Evolutionary conservation across 345 rosid genomes (phyloP), one percentile per base, ranked within the genome.

Genomic region (Garcia nutans): DNA sequence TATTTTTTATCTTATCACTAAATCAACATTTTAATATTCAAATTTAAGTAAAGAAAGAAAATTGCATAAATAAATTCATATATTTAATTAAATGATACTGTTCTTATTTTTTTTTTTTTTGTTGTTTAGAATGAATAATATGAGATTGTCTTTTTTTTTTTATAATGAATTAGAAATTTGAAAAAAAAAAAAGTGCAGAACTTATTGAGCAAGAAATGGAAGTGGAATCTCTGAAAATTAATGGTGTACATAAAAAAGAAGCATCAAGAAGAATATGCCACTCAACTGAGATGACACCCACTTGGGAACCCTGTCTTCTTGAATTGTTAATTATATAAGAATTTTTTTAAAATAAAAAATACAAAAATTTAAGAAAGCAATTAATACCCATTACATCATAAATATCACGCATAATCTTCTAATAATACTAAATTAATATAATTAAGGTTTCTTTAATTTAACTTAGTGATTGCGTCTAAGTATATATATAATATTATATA

Each of bases 331-430:
- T 73, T 74, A 33, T 20, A 10, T 11, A 47, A 47, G 13, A 11
- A 2, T 42, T 68, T 8, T 33, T 33, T 33, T 31, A 33, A 68
- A 11, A 47, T 11, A 28, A 28, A 28, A 28, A 28, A 28, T 28
- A 28, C 1, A 28, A 28, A 28, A 28, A 28, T 19, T 49, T 13
- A 37, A 26, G 20, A 65, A 55, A 74, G 57, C 10, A 69, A 16
- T 41, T 7, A 49, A 75, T 31, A 42, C 65, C 72, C 37, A 26
- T 75, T 45, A 67, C 72, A 75, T 67, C 72, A 67, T 57, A 6
- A 31, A 75, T 66, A 75, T 65, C 50, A 26, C 65, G 9, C 77
- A 75, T 56, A 75, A 75, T 75, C 65, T 26, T 67, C 78, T 24
- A 68, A 17, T 54, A 28, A 50, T 54, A 33, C 55, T 70, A 70